Evolutionary conservation across 306 rosid species (phyloP), one percentile per base, ranked within the genome.

Genomic region (Castanospermum australe): DNA sequence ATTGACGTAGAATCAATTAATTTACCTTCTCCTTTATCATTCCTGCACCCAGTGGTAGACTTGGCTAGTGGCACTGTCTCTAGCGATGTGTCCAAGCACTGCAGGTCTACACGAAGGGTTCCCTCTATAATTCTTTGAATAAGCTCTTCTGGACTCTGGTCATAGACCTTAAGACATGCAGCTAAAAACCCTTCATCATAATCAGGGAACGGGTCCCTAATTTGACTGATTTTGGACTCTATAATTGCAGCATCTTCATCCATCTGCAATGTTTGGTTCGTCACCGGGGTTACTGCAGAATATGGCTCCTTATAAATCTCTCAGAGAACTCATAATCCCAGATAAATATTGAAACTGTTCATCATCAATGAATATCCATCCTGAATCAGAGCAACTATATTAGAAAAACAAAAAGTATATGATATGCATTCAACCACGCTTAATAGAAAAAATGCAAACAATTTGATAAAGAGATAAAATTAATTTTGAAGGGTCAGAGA

Each of bases 141-240:
- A 59, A 96, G 98, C 78, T 93, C 99, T 86, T 93, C 99, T n/a
- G 96, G 93, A 84, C 90, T 91, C 76, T 93, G 99, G 86, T 91
- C 96, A 81, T 96, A 93, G 35, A 85, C 93, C 80, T 89, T 96
- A 42, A 96, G 98, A 84, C 99, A 93, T 11, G 98, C 94, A 84
- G 87, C 86, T 70, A 93, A 65, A 81, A 88, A 93, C 36, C 98
- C 98, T 88, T 87, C 88, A 38, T 97, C 99, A 89, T 85, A 96
- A 72, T 91, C 99, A 67, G 98, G 99, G 73, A 93, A 93, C 5
- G 93, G 85, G 71, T 96, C 99, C 89, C 87, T 91, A 69, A 96
- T 89, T 85, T 96, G 99, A 89, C 96, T 90, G 82, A 96, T 93
- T 81, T 86, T 93, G 33, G 99, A 96, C 81, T 93, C 97, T 54